Percentiles rank a stretch among this genome's conserved stretches.
phyloP scores from a whole-genome alignment of 106 monocot genomes.

The Allium cepa region DNA sequence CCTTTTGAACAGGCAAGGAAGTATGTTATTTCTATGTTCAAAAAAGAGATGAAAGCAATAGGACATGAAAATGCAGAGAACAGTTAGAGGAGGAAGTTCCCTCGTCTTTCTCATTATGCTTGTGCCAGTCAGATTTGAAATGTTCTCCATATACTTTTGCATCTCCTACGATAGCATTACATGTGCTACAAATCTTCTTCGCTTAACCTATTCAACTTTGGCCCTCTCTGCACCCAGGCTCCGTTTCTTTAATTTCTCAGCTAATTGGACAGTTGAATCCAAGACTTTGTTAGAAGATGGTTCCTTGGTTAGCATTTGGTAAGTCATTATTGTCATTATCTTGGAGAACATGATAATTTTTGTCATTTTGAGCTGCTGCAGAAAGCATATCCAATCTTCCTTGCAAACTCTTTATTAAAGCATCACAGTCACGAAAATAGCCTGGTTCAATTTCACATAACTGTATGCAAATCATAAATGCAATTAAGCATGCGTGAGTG shows the following conservation, averaged over 20 bases:
- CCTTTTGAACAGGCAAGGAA: too few relatives aligned
- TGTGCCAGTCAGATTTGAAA: conserved; percentile 89
- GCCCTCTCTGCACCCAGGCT: conserved; percentile 24
- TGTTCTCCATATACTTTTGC: conserved; percentile 83
- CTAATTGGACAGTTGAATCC: conserved; percentile 23
- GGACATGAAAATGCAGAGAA: neutral
- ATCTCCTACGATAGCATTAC: conserved; percentile 71
- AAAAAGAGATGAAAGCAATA: too few relatives aligned
- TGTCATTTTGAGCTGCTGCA: conserved; percentile 52
- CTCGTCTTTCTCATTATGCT: conserved; percentile 81
- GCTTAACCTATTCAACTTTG: conserved; percentile 32
- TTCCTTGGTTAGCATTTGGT: conserved; percentile 22
- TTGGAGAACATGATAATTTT: conserved; percentile 45
- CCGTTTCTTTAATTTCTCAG: conserved; percentile 34
- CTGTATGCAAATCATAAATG: conserved; percentile 21
- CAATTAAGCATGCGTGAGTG: neutral
- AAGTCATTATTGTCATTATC: conserved; percentile 43
- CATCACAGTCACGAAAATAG: conserved; percentile 78
- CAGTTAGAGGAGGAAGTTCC: conserved; percentile 64
- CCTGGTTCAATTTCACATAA: conserved; percentile 83
- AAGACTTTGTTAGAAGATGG: conserved; percentile 17
- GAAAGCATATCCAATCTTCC: conserved; percentile 92
- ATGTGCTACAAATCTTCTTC: conserved; percentile 78
- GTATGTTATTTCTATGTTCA: too few relatives aligned
- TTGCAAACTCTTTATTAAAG: conserved; percentile 47